Conservation (phyloP, 257 asterid genomes). For the Nicotiana noctiflora region DNA sequence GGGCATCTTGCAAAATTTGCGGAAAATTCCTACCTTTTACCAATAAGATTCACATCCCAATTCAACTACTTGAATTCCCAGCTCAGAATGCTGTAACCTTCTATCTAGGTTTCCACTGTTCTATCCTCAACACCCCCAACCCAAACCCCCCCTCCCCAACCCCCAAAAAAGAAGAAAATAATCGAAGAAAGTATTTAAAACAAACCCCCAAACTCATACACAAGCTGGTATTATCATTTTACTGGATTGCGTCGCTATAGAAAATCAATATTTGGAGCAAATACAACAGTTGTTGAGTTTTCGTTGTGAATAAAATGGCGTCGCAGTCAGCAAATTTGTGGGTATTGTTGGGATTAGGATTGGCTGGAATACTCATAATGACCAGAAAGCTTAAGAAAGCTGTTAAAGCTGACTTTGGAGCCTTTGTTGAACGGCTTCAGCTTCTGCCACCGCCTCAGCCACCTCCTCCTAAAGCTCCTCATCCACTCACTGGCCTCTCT, state of each 20-base stretch:
- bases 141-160: background rate
- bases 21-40: background rate
- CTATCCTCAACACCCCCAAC: background rate
- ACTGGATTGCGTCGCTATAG: background rate
- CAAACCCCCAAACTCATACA: background rate
- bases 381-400: constrained; percentile 71
- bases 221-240: background rate
- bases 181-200: background rate
- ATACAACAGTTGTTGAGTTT: background rate
- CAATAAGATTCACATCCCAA: background rate
- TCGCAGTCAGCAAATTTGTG: constrained; percentile 73
- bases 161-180: background rate
- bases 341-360: constrained; percentile 89
- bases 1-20: background rate
- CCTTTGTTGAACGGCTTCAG: constrained; percentile 77
- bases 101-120: constrained; percentile 19
- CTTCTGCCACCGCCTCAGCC: constrained; percentile 99
- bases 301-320: constrained; percentile 33
- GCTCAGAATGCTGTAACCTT: background rate
- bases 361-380: constrained; percentile 85
- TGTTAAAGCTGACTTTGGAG: constrained; percentile 83
- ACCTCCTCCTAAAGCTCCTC: constrained; percentile 95
- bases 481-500: constrained; percentile 77
- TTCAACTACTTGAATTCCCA: background rate
- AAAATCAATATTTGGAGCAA: background rate